A percentile compares a stretch with the other conserved stretches of the same genome.
Evolutionary conservation across 2,329 filamentous ascomycete genomes (phyloP).

Genomic region (Colletotrichum plurivorum): DNA sequence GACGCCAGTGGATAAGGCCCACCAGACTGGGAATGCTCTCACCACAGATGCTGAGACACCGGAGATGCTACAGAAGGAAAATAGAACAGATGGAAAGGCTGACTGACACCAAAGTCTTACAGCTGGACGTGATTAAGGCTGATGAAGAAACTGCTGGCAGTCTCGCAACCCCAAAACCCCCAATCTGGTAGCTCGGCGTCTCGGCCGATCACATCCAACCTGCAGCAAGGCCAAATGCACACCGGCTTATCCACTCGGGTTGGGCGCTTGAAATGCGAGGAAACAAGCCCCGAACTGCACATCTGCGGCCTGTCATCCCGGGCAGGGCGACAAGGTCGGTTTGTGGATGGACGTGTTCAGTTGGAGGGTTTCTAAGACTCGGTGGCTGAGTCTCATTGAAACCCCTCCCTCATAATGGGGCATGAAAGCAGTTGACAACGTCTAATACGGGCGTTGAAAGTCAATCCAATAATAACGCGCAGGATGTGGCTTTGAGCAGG

Average conservation of each 20-base stretch:
- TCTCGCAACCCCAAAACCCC: slow-evolving; percentile 5
- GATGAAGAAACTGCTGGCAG: slow-evolving; percentile 26
- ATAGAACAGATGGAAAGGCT: slow-evolving; percentile 12
- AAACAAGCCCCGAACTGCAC: slow-evolving; percentile 35
- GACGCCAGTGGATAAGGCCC: neutral
- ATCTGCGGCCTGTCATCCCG: slow-evolving; percentile 28
- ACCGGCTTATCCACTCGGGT: slow-evolving; percentile 16
- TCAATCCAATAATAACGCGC: neutral
- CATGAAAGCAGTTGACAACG: too few species aligned
- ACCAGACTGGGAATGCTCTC: slow-evolving; percentile 9
- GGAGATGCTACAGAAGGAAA: slow-evolving; percentile 9
- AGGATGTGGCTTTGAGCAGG: neutral
- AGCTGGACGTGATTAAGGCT: slow-evolving; percentile 20
- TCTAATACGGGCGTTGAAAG: neutral
- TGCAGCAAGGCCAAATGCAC: slow-evolving; percentile 17
- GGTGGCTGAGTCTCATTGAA: too few species aligned
- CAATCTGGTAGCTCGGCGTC: neutral
- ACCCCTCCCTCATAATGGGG: too few species aligned
- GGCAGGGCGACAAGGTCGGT: neutral
- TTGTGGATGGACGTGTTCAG: too few species aligned
- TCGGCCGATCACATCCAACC: slow-evolving; percentile 8
- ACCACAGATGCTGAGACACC: slow-evolving; percentile 25
- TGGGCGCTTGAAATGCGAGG: slow-evolving; percentile 10
- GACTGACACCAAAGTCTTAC: slow-evolving; percentile 20
- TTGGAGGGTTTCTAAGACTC: too few species aligned